These are phyloP conservation scores for Fennellomyces sp. DNA, from an alignment of 371 early-diverging fungal species.

Conservation along the genomic window DNA sequence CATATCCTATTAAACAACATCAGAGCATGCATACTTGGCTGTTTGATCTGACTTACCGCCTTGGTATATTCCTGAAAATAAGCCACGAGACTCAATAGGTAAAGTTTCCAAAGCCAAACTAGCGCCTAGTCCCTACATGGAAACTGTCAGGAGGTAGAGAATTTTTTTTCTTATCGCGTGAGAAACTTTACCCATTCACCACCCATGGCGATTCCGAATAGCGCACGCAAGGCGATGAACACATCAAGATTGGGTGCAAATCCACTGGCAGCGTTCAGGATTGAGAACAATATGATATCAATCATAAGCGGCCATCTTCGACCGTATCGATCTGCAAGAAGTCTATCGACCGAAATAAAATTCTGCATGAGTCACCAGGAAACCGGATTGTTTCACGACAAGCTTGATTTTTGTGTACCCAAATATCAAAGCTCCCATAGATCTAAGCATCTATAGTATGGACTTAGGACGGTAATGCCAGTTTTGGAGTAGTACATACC, in stretches of 20 bases:
- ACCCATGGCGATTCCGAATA: conserved; percentile 77
- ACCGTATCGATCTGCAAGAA: conserved; percentile 68
- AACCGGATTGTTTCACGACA: too few species aligned
- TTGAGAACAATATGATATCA: conserved; percentile 64
- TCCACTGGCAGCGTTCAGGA: conserved; percentile 69
- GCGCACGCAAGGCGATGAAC: conserved; percentile 53
- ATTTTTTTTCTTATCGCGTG: not conserved
- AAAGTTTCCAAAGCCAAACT: conserved; percentile 72
- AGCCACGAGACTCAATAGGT: conserved; percentile 68
- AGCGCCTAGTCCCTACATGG: conserved; percentile 63
- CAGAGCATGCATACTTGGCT: too few species aligned
- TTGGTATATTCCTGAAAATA: conserved; percentile 78
- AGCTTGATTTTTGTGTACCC: conserved; percentile 43
- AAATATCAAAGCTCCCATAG: conserved; percentile 74
- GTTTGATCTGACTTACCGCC: conserved; percentile 42
- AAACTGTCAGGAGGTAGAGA: not conserved
- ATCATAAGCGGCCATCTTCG: conserved; percentile 72
- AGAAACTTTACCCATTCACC: conserved; percentile 67
- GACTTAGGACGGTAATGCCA: too few species aligned
- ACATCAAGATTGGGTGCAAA: conserved; percentile 61
- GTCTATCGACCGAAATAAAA: too few species aligned
- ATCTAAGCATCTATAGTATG: conserved; percentile 60
- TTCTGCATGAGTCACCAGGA: too few species aligned
- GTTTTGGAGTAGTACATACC: conserved; percentile 9
- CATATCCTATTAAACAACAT: too few species aligned